Base-by-base conservation (phyloP, 2,329 filamentous ascomycete genomes). In the Paraconiothyrium sp. region DNA sequence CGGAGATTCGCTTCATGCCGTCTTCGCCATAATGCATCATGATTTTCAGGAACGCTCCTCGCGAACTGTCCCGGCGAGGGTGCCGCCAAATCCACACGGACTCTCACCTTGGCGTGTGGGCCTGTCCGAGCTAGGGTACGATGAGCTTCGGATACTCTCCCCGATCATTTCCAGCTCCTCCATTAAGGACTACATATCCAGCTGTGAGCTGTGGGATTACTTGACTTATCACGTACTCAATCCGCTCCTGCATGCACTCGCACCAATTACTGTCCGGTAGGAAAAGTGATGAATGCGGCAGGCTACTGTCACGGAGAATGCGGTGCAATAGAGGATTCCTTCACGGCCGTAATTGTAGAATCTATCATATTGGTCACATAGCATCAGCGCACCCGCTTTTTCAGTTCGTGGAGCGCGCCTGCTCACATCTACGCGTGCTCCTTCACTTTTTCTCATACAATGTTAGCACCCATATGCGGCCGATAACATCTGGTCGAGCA, bases 31-130 rank as follows among this genome's bases (percentile, higher is more conserved):
- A 61, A 59, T 57, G 43, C 58, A 62, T 54, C 58, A 60, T 63
- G 66, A 70, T 70, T 66, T 54, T 60, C 67, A 67, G 63, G 66
- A 66, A 62, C 61, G 49, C 64, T 65, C 56, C 59, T 59, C 49
- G 52, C 57, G 58, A 58, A 46, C 47, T 51, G 52, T 62, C 52
- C 54, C 44, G 54, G 49, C 50, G 41, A 47, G 35, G 51, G 43
- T 47, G 62, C 58, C 43, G 60, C 54, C 52, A 58, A 57, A 49
- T 52, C 49, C 51, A 65, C 58, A 16, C 44, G 58, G 30, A 55
- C 49, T 34, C 41, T 49, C 34, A 41, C 22, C 58, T 60, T 60
- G 60, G 62, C 63, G 48, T 49, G 34, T 44, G 43, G 47, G 46
- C n/a, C 41, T 27, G 24, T 43, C 35, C 22, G 30, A 41, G n/a